These are phyloP conservation scores for Pestalotiopsis sp. DNA, from an alignment of 2,329 filamentous ascomycete genomes.

Conservation along the genomic window DNA sequence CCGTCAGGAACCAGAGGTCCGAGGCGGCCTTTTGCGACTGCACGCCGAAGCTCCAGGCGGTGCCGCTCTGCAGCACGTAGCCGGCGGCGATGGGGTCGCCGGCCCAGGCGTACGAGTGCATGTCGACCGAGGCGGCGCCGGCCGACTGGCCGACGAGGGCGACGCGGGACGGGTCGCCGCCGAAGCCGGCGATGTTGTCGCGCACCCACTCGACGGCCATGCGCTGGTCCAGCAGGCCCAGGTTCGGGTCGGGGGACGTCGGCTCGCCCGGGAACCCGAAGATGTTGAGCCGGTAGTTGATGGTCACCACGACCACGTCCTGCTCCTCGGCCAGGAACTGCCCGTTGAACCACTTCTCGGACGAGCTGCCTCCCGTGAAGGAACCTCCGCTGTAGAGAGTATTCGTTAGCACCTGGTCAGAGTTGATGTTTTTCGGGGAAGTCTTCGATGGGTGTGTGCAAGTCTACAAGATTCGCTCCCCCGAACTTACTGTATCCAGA, in stretches of 20 bases:
- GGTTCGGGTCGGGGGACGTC: conserved; percentile 31
- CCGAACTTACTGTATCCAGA: conserved; percentile 17
- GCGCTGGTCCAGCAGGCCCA: conserved; percentile 49
- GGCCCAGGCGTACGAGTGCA: conserved; percentile 51
- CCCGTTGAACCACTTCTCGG: conserved; percentile 20
- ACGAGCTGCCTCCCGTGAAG: conserved; percentile 11
- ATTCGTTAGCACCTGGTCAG: background rate
- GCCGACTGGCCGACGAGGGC: conserved; percentile 44
- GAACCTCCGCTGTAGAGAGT: conserved; percentile 10
- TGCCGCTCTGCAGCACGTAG: conserved; percentile 48
- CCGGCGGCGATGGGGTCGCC: conserved; percentile 51
- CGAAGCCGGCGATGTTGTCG: conserved; percentile 44
- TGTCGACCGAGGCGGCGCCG: conserved; percentile 43
- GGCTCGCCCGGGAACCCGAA: conserved; percentile 18
- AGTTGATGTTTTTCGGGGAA: background rate
- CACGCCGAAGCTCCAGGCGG: conserved; percentile 35
- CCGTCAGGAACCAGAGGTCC: conserved; percentile 43
- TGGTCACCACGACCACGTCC: conserved; percentile 36
- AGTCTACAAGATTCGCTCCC: no score
- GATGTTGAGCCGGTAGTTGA: conserved; percentile 32
- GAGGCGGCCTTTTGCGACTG: conserved; percentile 38
- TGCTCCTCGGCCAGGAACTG: conserved; percentile 29
- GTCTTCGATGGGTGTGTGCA: no score
- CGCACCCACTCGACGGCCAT: conserved; percentile 47
- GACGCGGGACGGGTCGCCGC: conserved; percentile 40